These are phyloP conservation scores for Domatiomyces globalis DNA, from an alignment of 2,329 filamentous ascomycete genomes.

Conservation along the genomic window DNA sequence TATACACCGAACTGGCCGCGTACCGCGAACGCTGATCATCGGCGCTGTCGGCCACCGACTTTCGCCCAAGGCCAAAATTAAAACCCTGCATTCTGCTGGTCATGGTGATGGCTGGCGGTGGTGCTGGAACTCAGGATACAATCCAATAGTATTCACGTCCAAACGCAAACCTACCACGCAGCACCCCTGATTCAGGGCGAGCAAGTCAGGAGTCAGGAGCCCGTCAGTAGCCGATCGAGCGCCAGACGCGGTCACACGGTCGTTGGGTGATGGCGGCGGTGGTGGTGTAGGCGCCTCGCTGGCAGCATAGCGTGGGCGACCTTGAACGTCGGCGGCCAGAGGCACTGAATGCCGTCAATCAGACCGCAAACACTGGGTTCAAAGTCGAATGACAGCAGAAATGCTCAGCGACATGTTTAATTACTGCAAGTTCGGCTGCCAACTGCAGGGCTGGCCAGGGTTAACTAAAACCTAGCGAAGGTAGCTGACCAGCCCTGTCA, in stretches of 20 bases:
- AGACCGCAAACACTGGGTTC: neutral
- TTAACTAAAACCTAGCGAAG: too few species aligned
- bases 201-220: too few species aligned
- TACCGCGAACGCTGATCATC: slow-evolving; percentile 15
- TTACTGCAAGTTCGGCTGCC: neutral
- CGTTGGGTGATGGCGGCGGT: neutral
- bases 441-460: neutral
- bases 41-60: slow-evolving; percentile 13
- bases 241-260: neutral
- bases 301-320: neutral
- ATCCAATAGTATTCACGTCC: neutral
- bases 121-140: too few species aligned
- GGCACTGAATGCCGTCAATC: neutral
- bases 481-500: too few species aligned
- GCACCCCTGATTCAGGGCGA: neutral
- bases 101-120: too few species aligned
- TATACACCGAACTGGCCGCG: slow-evolving; percentile 18
- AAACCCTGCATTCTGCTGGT: slow-evolving; percentile 10
- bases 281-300: neutral
- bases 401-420: neutral
- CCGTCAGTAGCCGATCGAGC: neutral
- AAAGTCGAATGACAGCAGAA: neutral
- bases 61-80: slow-evolving; percentile 9
- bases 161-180: neutral
- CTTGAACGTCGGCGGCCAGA: neutral